Percentiles rank a stretch among this genome's conserved stretches.
Conservation (phyloP, 768 basidiomycete genomes). For the Mycena maculata region DNA sequence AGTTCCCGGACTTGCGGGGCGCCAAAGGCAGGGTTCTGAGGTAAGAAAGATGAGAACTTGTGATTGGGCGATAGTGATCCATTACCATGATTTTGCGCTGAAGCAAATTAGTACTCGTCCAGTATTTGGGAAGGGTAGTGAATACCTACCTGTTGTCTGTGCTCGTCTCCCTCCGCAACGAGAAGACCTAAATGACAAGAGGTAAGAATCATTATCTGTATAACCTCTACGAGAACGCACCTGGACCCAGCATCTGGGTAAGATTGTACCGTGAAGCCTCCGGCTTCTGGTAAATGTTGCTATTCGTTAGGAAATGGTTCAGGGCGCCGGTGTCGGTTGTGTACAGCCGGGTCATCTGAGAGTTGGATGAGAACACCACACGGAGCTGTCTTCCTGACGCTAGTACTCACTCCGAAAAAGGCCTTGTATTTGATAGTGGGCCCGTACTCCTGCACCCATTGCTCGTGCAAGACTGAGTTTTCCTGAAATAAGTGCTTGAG, state of each 20-base stretch:
- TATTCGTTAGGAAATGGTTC: constrained; percentile 59
- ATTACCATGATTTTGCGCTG: constrained; percentile 42
- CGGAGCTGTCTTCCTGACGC: neutral
- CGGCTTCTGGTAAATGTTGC: constrained; percentile 57
- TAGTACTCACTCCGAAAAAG: constrained; percentile 45
- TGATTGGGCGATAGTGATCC: too few species aligned
- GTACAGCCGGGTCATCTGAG: constrained; percentile 42
- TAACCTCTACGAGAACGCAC: neutral
- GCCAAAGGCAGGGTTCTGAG: constrained; percentile 61
- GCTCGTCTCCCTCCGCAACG: constrained; percentile 39
- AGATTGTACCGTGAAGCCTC: constrained; percentile 40
- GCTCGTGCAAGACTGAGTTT: constrained; percentile 45
- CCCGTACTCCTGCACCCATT: constrained; percentile 64
- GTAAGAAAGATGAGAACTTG: neutral
- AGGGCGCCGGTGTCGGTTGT: constrained; percentile 62
- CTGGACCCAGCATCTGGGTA: constrained; percentile 18
- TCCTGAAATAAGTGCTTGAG: neutral
- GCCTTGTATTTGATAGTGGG: constrained; percentile 54
- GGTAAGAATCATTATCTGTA: neutral
- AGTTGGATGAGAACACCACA: neutral
- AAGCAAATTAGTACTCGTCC: neutral
- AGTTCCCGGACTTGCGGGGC: constrained; percentile 56
- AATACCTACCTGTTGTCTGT: constrained; percentile 34
- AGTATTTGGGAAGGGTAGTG: too few species aligned
- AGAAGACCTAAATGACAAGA: constrained; percentile 46